phyloP scores from a whole-genome alignment of 768 basidiomycete genomes.

The Hypsizygus marmoreus region DNA sequence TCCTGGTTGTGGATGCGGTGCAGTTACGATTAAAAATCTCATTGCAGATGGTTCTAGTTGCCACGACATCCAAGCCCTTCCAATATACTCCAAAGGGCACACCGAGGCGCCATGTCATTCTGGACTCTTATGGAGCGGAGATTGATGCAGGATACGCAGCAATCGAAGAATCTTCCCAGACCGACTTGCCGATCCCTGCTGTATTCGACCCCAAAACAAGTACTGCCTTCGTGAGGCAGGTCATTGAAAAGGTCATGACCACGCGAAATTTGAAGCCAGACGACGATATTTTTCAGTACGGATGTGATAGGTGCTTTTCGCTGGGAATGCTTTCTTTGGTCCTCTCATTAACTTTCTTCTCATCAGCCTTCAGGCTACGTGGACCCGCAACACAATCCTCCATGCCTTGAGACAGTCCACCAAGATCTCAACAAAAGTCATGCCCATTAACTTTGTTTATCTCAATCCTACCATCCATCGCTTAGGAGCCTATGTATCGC shows the following conservation, averaged over 20 bases:
- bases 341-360: not conserved
- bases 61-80: conserved; percentile 36
- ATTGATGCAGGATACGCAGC: conserved; percentile 37
- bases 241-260: conserved; percentile 35
- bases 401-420: conserved; percentile 28
- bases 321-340: not conserved
- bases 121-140: conserved; percentile 40
- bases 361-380: conserved; percentile 40
- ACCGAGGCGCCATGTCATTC: conserved; percentile 35
- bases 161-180: conserved; percentile 31
- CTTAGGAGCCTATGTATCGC: conserved; percentile 12
- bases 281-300: conserved; percentile 40
- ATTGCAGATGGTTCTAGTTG: conserved; percentile 42
- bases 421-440: conserved; percentile 16
- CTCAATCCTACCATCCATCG: conserved; percentile 32
- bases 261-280: conserved; percentile 22
- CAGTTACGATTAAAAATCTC: no score
- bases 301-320: conserved; percentile 37
- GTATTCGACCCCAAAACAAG: conserved; percentile 24
- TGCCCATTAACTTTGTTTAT: conserved; percentile 37
- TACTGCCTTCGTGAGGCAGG: conserved; percentile 30
- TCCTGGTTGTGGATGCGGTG: not conserved
- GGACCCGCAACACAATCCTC: conserved; percentile 41
- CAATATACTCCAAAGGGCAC: conserved; percentile 30
- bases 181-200: conserved; percentile 24